Evolutionary conservation across 768 basidiomycete species (phyloP), one percentile per base, ranked within the genome.

Genomic region (Boletus barrowsii): DNA sequence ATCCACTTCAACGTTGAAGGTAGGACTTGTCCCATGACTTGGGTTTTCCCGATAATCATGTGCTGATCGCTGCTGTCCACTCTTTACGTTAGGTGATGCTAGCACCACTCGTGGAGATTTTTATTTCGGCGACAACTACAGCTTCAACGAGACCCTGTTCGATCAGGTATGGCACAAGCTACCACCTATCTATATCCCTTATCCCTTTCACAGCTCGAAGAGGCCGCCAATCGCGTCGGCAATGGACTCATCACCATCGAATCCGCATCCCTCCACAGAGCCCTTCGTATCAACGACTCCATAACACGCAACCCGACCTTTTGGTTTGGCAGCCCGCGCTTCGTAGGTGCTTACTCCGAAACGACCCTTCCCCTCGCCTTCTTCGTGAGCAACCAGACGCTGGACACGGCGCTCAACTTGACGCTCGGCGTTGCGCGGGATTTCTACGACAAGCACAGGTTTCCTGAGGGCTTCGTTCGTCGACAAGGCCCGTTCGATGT

Each of bases 81-180:
- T n/a, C n/a, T n/a, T 10, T 33, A 54, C 26, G 26, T 9, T 17
- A 66, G 65, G 65, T 36, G 64, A 66, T 53, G 62, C 47, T 5
- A 67, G 65, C 42, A 64, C 62, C 13, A 65, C 64, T 3, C 64
- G 62, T 1, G 62, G 49, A 11, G 64, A 65, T 35, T 64, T 20
- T 44, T 68, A 68, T 39, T 66, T 66, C n/a, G 65, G 65, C 4
- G 17, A 66, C 49, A 68, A 66, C 44, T 65, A n/a, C 13, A 53
- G 30, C 13, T 67, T 68, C 52, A 66, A 66, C 13, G 65, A 68
- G 49, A 66, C 62, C 5, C 35, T 65, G 54, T 65, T 65, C 18
- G 50, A 59, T 15, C 51, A 64, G 53, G 64, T 49, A 41, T 10
- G 10, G 51, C 29, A 41, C 17, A 26, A n/a, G 6, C 0, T 2